These are phyloP conservation scores for Lolium multiflorum DNA, from an alignment of 176 grass and related monocot genomes.

Conservation along the genomic window DNA sequence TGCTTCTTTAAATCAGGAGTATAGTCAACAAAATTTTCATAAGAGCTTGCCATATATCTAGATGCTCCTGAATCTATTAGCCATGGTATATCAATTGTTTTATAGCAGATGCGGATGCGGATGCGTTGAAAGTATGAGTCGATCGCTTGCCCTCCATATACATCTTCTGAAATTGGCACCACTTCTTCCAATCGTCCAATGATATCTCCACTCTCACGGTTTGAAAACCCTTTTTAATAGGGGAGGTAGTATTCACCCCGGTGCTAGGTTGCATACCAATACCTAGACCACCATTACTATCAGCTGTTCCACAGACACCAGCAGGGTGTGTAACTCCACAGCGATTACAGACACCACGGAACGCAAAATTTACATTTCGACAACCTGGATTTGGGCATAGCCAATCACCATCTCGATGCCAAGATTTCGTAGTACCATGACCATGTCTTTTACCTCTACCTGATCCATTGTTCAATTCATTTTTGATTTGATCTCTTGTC, in stretches of 20 bases:
- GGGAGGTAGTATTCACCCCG: slow-evolving; percentile 48
- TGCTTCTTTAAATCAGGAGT: neutral
- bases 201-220: neutral
- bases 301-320: slow-evolving; percentile 51
- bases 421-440: slow-evolving; percentile 61
- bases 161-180: neutral
- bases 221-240: slow-evolving; percentile 48
- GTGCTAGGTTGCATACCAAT: neutral
- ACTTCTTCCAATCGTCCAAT: neutral
- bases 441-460: slow-evolving; percentile 60
- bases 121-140: neutral
- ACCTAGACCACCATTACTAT: slow-evolving; percentile 54
- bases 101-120: neutral
- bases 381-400: slow-evolving; percentile 95
- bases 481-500: slow-evolving; percentile 1
- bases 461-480: slow-evolving; percentile 43
- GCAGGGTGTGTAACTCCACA: slow-evolving; percentile 64
- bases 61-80: neutral
- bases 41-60: neutral
- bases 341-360: slow-evolving; percentile 64
- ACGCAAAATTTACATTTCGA: slow-evolving; percentile 85
- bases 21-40: neutral
- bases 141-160: neutral
- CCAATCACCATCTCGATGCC: slow-evolving; percentile 97
- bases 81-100: neutral